phyloP scores from a whole-genome alignment of 805 yeast genomes.

The Candida krabiensis region DNA sequence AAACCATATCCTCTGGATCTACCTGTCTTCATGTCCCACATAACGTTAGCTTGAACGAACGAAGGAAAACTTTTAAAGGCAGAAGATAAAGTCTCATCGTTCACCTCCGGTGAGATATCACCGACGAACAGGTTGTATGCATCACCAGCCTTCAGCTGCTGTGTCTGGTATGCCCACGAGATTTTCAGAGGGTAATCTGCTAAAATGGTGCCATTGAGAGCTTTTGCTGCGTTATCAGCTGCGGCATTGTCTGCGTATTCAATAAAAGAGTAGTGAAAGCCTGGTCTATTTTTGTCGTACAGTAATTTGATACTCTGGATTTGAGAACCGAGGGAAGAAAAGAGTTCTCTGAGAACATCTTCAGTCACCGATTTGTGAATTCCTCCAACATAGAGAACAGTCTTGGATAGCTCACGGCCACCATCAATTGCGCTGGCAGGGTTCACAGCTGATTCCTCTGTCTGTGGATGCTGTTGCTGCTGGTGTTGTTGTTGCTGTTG shows the following conservation, averaged over 20 bases:
- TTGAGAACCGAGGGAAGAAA: constrained; percentile 53
- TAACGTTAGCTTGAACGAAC: constrained; percentile 80
- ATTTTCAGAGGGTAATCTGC: constrained; percentile 59
- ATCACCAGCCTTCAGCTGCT: constrained; percentile 56
- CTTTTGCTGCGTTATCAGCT: constrained; percentile 63
- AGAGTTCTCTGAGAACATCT: constrained; percentile 58
- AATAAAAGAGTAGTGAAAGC: constrained; percentile 80
- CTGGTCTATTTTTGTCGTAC: constrained; percentile 71
- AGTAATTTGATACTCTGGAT: constrained; percentile 68
- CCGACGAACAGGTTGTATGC: constrained; percentile 80
- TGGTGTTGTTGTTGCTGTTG: constrained; percentile 7
- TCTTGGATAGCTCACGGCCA: constrained; percentile 76
- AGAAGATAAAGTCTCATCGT: constrained; percentile 65
- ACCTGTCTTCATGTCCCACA: constrained; percentile 97
- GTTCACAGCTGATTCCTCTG: constrained; percentile 6
- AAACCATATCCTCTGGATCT: constrained; percentile 92
- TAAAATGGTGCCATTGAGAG: constrained; percentile 56
- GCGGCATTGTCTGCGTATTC: constrained; percentile 60
- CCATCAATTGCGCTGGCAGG: constrained; percentile 79
- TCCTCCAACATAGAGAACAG: constrained; percentile 76
- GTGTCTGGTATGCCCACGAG: constrained; percentile 85
- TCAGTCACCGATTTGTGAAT: constrained; percentile 66
- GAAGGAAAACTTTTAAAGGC: constrained; percentile 60
- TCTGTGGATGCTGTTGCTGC: constrained; percentile 13
- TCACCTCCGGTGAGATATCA: constrained; percentile 77